Evolutionary conservation across 73 alveolate species (phyloP), one percentile per base, ranked within the genome.

Genomic region (Paramecium octaurelia): DNA sequence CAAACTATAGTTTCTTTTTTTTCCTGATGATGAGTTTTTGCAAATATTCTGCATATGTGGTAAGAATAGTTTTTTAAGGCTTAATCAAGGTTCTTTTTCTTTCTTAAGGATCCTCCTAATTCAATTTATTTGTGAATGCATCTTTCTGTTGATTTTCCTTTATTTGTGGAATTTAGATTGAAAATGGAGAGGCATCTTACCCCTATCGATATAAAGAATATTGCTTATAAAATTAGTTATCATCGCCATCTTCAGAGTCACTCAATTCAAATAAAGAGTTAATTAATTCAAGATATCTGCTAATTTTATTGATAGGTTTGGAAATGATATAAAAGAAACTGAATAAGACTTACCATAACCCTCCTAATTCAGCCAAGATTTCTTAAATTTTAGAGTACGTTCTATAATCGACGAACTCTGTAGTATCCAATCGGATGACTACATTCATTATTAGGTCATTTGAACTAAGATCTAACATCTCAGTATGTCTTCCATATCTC

Each of bases 261-360:
- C 43, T 59, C 29, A 71, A 71, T 34, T 71, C 58, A 71, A 10
- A 12, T 27, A 71, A 38, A 6, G n/a, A 71, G 16, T 71, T 71
- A 2, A 71, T 71, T 27, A 71, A 34, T 71, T 29, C 7, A 0
- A 71, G 58, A 34, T 29, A 34, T 24, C 42, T 24, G 12, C 57
- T 24, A 24, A 71, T 29, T 71, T 12, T 36, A 71, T 36, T 71
- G 1, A 71, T 20, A 14, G 86, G 86, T 27, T 71, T 71, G 2
- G 50, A 36, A 71, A 71, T 36, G 24, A 71, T 71, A 29, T 34
- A 71, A 34, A 36, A 29, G 5, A 71, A 18, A 71, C 86, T 77
- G 24, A 77, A 77, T 20, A 77, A 31, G 24, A 77, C 90, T 42
- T 77, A 35, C 90, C 90, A 77, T 77, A 77, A 42, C 10, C 90